phyloP scores from a whole-genome alignment of 2,329 filamentous ascomycete genomes.

The Lasiodiplodia citricola region DNA sequence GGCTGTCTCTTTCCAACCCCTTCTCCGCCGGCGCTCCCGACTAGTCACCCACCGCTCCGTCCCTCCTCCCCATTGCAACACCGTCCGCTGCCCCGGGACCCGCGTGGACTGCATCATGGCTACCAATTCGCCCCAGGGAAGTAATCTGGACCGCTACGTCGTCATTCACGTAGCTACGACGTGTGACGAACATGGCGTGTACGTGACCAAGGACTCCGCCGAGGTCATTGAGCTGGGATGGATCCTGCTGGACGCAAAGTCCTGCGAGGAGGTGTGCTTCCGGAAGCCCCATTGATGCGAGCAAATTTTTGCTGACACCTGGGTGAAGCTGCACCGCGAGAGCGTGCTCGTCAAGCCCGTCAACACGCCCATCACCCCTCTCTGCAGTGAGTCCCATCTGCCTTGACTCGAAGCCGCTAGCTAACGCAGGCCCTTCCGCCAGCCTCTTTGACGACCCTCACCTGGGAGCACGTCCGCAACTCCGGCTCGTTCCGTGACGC shows the following conservation, averaged over 20 bases:
- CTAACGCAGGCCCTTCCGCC: slow-evolving; percentile 40
- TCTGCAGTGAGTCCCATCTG: slow-evolving; percentile 81
- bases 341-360: slow-evolving; percentile 97
- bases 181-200: slow-evolving; percentile 98
- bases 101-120: slow-evolving; percentile 31
- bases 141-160: slow-evolving; percentile 85
- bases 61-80: slow-evolving; percentile 25
- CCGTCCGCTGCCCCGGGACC: slow-evolving; percentile 13
- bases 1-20: slow-evolving; percentile 24
- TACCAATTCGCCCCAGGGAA: slow-evolving; percentile 39
- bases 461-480: slow-evolving; percentile 98
- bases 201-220: slow-evolving; percentile 98
- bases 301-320: slow-evolving; percentile 39
- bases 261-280: slow-evolving; percentile 78
- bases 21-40: slow-evolving; percentile 26
- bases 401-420: slow-evolving; percentile 10
- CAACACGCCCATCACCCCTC: slow-evolving; percentile 97
- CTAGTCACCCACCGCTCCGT: slow-evolving; percentile 22
- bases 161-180: slow-evolving; percentile 99
- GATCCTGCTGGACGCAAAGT: slow-evolving; percentile 93
- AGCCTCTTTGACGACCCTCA: slow-evolving; percentile 97
- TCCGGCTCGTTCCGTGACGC: slow-evolving; percentile 97
- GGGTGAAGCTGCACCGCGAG: slow-evolving; percentile 81
- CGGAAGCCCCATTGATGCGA: slow-evolving; percentile 28
- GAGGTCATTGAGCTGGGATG: slow-evolving; percentile 99